Percentiles rank a stretch among this genome's conserved stretches.
Evolutionary conservation across 2,329 filamentous ascomycete genomes (phyloP).

Genomic region (Pseudodiploospora longispora): DNA sequence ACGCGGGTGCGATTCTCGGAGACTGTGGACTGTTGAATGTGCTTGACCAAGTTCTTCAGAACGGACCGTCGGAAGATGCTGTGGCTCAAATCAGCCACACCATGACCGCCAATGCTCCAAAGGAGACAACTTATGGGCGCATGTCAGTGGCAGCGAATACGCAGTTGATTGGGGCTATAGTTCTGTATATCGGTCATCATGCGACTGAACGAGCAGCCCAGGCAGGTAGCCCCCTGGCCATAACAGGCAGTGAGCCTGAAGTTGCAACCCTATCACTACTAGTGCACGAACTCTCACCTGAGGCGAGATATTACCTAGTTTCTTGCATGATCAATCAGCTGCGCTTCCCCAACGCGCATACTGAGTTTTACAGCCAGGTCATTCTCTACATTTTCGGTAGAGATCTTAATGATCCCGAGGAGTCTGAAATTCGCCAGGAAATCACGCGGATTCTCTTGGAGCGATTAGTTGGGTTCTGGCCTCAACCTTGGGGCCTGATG

Average conservation of each 20-base stretch:
- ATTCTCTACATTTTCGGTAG: slow-evolving; percentile 78
- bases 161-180: slow-evolving; percentile 68
- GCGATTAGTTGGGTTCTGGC: slow-evolving; percentile 78
- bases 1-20: slow-evolving; percentile 49
- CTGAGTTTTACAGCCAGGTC: slow-evolving; percentile 84
- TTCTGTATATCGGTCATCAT: slow-evolving; percentile 71
- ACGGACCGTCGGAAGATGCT: slow-evolving; percentile 61
- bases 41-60: slow-evolving; percentile 50
- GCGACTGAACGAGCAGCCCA: slow-evolving; percentile 54
- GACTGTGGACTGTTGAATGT: slow-evolving; percentile 49
- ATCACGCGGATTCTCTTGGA: slow-evolving; percentile 85
- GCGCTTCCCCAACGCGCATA: slow-evolving; percentile 80
- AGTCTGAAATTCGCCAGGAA: slow-evolving; percentile 77
- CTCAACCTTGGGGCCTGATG: slow-evolving; percentile 92
- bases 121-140: slow-evolving; percentile 57
- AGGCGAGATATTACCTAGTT: slow-evolving; percentile 77
- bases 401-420: slow-evolving; percentile 65
- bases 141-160: slow-evolving; percentile 61
- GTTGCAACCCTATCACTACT: slow-evolving; percentile 68
- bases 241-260: slow-evolving; percentile 39
- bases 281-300: slow-evolving; percentile 63
- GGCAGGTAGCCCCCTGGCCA: slow-evolving; percentile 49
- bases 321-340: slow-evolving; percentile 85
- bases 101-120: slow-evolving; percentile 52
- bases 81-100: slow-evolving; percentile 70